Conservation (phyloP, 495 filamentous ascomycete species). For the Aspergillus conjunctus region DNA sequence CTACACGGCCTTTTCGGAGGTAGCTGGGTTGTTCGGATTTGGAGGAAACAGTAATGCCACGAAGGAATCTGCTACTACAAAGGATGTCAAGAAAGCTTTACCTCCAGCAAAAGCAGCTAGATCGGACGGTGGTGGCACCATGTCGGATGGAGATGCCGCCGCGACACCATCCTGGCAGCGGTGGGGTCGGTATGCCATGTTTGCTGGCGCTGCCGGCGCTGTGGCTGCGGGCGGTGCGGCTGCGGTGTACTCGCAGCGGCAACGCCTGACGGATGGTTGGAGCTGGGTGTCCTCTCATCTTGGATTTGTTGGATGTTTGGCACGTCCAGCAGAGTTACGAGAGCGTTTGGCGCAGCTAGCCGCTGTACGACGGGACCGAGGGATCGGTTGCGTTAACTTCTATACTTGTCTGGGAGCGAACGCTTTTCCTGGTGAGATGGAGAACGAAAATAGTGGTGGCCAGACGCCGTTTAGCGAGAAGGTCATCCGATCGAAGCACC, state of each 20-base stretch:
- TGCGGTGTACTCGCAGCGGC: conserved; percentile 80
- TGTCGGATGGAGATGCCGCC: conserved; percentile 49
- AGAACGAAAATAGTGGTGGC: conserved; percentile 12
- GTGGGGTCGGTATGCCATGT: conserved; percentile 84
- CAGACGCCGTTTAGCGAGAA: conserved; percentile 41
- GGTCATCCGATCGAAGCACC: conserved; percentile 51
- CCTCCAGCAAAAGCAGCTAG: conserved; percentile 26
- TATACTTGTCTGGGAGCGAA: conserved; percentile 79
- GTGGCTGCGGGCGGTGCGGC: conserved; percentile 86
- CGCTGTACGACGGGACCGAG: conserved; percentile 53
- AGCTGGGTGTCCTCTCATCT: conserved; percentile 87
- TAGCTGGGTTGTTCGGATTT: conserved; percentile 63
- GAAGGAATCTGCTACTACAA: conserved; percentile 18
- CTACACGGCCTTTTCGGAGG: conserved; percentile 65
- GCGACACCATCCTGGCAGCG: conserved; percentile 62
- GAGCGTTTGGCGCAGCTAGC: conserved; percentile 61
- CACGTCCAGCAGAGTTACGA: conserved; percentile 73
- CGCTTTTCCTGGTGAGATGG: conserved; percentile 39
- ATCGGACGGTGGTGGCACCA: conserved; percentile 29
- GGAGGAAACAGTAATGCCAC: conserved; percentile 38
- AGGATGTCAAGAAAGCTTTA: conserved; percentile 25
- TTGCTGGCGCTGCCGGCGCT: conserved; percentile 77
- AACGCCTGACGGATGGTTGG: conserved; percentile 71
- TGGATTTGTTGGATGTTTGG: conserved; percentile 91
- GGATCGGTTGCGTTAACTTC: conserved; percentile 74